Percentiles rank a stretch among this genome's conserved stretches.
Conservation (phyloP, 768 basidiomycete species). For the Xerocomellus chrysenteron region DNA sequence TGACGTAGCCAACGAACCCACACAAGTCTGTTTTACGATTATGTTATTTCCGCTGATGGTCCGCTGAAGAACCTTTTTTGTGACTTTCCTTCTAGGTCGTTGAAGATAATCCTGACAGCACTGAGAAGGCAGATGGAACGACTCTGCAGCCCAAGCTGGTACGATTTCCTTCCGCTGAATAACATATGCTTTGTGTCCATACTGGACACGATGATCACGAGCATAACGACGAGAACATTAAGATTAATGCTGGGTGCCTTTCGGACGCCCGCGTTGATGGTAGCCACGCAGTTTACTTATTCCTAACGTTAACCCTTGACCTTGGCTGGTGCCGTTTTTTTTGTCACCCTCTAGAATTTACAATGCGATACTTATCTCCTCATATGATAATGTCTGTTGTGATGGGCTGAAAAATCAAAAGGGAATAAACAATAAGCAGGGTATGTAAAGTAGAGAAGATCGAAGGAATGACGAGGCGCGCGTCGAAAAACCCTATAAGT, state of each 20-base stretch:
- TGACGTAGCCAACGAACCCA: not conserved
- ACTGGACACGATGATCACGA: not conserved
- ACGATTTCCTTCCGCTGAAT: slow-evolving; percentile 38
- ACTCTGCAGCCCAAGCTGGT: slow-evolving; percentile 20
- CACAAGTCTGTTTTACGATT: slow-evolving; percentile 23
- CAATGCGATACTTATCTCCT: slow-evolving; percentile 5
- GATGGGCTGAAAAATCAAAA: slow-evolving; percentile 5
- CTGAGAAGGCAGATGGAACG: not conserved
- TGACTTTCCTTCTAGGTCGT: slow-evolving; percentile 13
- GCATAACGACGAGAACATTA: not conserved
- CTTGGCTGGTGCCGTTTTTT: not conserved
- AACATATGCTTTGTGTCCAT: slow-evolving; percentile 25
- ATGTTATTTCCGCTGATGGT: not conserved
- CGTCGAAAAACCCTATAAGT: not conserved
- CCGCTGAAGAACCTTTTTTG: slow-evolving; percentile 16
- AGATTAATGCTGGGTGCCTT: not conserved
- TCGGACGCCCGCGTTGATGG: not conserved
- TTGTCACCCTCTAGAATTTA: slow-evolving; percentile 13
- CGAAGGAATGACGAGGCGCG: slow-evolving; percentile 3
- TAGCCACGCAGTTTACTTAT: not conserved
- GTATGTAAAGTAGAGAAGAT: slow-evolving; percentile 19
- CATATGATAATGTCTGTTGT: slow-evolving; percentile 13
- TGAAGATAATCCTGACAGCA: not conserved
- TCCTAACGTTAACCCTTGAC: not conserved
- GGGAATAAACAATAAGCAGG: slow-evolving; percentile 22